A percentile compares a stretch with the other conserved stretches of the same genome.
phyloP scores from a whole-genome alignment of 805 yeast species.

The Sporopachydermia lactativora region DNA sequence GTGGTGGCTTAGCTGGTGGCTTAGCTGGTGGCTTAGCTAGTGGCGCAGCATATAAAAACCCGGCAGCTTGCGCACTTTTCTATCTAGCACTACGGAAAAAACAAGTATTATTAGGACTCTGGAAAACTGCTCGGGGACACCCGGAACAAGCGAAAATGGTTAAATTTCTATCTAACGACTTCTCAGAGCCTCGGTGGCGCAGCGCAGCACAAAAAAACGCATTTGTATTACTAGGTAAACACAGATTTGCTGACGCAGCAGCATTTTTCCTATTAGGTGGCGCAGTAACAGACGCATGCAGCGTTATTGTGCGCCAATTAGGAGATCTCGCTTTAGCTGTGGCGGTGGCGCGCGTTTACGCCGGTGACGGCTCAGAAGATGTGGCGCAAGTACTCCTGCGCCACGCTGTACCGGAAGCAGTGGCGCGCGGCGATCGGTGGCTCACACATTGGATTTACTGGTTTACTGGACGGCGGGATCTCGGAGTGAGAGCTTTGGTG shows the following conservation, averaged over 20 bases:
- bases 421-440: constrained; percentile 59
- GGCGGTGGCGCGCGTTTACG: constrained; percentile 63
- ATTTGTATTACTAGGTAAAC: constrained; percentile 78
- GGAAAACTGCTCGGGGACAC: constrained; percentile 68
- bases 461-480: constrained; percentile 35
- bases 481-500: constrained; percentile 52
- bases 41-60: constrained; percentile 43
- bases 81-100: constrained; percentile 72
- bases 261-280: constrained; percentile 74
- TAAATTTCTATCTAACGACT: constrained; percentile 65
- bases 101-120: constrained; percentile 60
- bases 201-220: constrained; percentile 90
- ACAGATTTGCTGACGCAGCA: constrained; percentile 78
- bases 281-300: constrained; percentile 61
- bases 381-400: constrained; percentile 33
- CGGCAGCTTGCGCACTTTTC: constrained; percentile 57
- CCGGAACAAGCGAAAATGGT: constrained; percentile 75
- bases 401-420: constrained; percentile 30
- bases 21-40: too few relatives aligned
- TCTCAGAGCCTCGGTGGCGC: constrained; percentile 61
- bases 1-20: too few relatives aligned
- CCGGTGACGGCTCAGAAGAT: constrained; percentile 40
- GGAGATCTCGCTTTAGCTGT: constrained; percentile 63
- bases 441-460: constrained; percentile 67
- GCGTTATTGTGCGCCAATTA: constrained; percentile 54